Percentiles rank a stretch among this genome's conserved stretches.
phyloP scores from a whole-genome alignment of 179 eudicot species.

The Silene coronaria region DNA sequence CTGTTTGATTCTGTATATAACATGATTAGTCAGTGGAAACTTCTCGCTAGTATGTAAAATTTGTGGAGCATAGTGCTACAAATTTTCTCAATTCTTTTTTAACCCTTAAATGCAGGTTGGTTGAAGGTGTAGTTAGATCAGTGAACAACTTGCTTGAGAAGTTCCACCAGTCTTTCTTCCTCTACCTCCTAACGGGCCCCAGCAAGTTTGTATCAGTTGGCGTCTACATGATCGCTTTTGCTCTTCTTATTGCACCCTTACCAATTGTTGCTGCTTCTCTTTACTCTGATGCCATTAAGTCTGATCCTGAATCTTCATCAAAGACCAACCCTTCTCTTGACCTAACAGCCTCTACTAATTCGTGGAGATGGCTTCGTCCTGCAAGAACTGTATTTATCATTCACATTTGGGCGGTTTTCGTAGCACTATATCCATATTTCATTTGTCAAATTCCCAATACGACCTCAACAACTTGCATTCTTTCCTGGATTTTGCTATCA shows the following conservation, averaged over 20 bases:
- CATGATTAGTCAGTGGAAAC: not conserved
- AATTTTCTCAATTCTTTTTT: constrained; percentile 9
- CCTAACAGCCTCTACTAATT: constrained; percentile 20
- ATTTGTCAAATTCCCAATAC: constrained; percentile 47
- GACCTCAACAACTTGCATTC: constrained; percentile 40
- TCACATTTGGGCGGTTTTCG: constrained; percentile 65
- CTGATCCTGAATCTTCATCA: constrained; percentile 19
- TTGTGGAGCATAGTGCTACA: constrained; percentile 9
- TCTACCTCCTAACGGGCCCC: constrained; percentile 77
- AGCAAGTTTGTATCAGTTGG: constrained; percentile 95
- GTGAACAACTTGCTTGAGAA: constrained; percentile 95
- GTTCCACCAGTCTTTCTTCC: constrained; percentile 94
- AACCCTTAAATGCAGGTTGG: constrained; percentile 52
- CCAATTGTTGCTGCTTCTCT: constrained; percentile 88
- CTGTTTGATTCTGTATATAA: not conserved
- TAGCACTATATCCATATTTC: constrained; percentile 64
- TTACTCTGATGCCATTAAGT: constrained; percentile 53
- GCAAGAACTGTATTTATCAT: constrained; percentile 65
- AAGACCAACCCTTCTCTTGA: constrained; percentile 17
- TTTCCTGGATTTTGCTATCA: constrained; percentile 60
- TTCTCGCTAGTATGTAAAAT: not conserved
- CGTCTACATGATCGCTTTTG: constrained; percentile 93
- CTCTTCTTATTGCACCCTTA: constrained; percentile 80
- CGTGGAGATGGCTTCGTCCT: constrained; percentile 88
- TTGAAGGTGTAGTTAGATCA: constrained; percentile 77